Evolutionary conservation across 2,329 filamentous ascomycete species (phyloP).

Genomic region (Kalmusia sp.): DNA sequence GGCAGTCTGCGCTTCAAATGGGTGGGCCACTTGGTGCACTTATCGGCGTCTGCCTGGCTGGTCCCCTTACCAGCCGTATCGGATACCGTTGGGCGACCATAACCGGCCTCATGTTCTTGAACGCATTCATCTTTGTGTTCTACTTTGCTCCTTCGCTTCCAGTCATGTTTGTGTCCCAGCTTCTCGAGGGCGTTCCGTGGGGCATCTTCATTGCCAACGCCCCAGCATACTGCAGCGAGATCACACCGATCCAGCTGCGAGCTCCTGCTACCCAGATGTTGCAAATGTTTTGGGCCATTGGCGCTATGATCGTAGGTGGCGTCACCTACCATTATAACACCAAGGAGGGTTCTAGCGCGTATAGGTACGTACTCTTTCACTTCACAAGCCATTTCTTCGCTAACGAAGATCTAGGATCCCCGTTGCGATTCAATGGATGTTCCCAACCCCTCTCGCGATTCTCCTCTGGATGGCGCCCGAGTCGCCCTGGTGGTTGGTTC

Average conservation of each 20-base stretch:
- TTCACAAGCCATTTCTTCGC: neutral
- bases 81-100: conserved; percentile 68
- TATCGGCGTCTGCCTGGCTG: conserved; percentile 65
- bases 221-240: conserved; percentile 68
- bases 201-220: conserved; percentile 71
- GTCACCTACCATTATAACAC: conserved; percentile 62
- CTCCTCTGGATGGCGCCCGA: conserved; percentile 59
- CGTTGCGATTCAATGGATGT: conserved; percentile 53
- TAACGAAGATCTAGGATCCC: conserved; percentile 29
- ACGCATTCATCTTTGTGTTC: conserved; percentile 66
- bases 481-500: conserved; percentile 36
- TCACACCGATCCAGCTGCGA: conserved; percentile 65
- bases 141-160: conserved; percentile 61
- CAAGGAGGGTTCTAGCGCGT: conserved; percentile 15
- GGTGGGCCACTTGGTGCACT: conserved; percentile 66
- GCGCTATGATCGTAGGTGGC: conserved; percentile 65
- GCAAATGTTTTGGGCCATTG: conserved; percentile 72
- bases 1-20: conserved; percentile 66
- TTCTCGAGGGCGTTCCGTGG: conserved; percentile 69
- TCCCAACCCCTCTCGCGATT: conserved; percentile 52
- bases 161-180: conserved; percentile 60
- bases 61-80: conserved; percentile 65
- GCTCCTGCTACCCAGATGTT: conserved; percentile 67
- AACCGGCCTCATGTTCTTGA: conserved; percentile 62
- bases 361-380: conserved; percentile 19